Evolutionary conservation across 305 asterid genomes (phyloP).

Genomic region (Fraxinus angustifolia): DNA sequence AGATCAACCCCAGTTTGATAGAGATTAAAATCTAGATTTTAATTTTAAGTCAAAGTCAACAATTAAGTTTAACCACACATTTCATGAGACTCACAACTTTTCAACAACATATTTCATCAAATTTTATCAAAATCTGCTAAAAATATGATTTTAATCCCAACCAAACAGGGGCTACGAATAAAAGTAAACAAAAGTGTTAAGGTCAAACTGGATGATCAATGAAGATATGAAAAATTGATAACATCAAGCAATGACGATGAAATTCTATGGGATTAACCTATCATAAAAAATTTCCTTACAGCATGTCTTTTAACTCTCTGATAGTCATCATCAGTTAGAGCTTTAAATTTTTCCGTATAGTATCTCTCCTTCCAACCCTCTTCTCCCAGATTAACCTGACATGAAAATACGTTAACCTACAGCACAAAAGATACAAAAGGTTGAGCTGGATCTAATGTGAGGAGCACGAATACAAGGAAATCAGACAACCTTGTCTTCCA

Average conservation of each 20-base stretch:
- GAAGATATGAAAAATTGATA: constrained; percentile 1
- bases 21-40: not conserved
- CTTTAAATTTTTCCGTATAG: constrained; percentile 46
- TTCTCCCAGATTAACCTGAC: constrained; percentile 53
- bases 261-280: not conserved
- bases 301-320: constrained; percentile 35
- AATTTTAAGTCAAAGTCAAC: not conserved
- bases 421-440: not conserved
- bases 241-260: not conserved
- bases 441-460: constrained; percentile 6
- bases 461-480: constrained; percentile 13
- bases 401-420: constrained; percentile 18
- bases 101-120: not conserved
- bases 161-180: not conserved
- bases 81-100: not conserved
- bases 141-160: not conserved
- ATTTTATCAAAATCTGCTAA: not conserved
- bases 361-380: constrained; percentile 63
- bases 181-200: not conserved
- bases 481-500: constrained; percentile 42
- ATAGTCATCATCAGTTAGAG: constrained; percentile 35
- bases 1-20: not conserved
- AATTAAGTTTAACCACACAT: not conserved
- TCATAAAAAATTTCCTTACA: constrained; percentile 35
- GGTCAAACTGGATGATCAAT: not conserved